A percentile compares a stretch with the other conserved stretches of the same genome.
phyloP scores from a whole-genome alignment of 495 filamentous ascomycete genomes.

The Aspergillus diversus region DNA sequence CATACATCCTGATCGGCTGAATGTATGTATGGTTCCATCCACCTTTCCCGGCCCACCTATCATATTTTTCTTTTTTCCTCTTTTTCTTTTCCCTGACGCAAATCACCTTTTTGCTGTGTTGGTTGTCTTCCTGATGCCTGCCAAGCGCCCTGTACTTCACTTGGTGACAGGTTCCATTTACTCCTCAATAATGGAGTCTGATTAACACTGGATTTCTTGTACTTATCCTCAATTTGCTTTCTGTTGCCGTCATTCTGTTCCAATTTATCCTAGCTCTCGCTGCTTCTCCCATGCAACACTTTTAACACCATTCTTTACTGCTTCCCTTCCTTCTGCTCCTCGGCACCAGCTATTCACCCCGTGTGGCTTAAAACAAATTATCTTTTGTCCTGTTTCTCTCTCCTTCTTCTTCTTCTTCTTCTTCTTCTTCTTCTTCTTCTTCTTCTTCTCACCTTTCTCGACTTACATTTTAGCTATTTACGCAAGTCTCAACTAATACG shows the following conservation, averaged over 20 bases:
- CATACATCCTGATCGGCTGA: not conserved
- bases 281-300: not conserved
- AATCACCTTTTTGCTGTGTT: slow-evolving; percentile 8
- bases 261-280: not conserved
- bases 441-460: not conserved
- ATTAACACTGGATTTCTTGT: slow-evolving; percentile 6
- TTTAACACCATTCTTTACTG: not conserved
- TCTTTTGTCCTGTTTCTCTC: not conserved
- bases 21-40: not conserved
- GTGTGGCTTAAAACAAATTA: not conserved
- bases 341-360: not conserved
- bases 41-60: not conserved
- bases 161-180: slow-evolving; percentile 7
- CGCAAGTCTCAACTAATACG: slow-evolving; percentile 2
- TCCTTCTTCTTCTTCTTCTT: not conserved
- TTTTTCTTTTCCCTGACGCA: not conserved
- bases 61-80: slow-evolving; percentile 7
- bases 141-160: slow-evolving; percentile 20
- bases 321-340: not conserved
- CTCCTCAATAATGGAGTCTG: slow-evolving; percentile 2
- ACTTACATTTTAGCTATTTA: not conserved
- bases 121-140: slow-evolving; percentile 5
- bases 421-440: slow-evolving; percentile 6
- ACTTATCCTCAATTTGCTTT: not conserved
- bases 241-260: not conserved